Conservation (phyloP, 345 rosid genomes). For the Barbarea vulgaris region DNA sequence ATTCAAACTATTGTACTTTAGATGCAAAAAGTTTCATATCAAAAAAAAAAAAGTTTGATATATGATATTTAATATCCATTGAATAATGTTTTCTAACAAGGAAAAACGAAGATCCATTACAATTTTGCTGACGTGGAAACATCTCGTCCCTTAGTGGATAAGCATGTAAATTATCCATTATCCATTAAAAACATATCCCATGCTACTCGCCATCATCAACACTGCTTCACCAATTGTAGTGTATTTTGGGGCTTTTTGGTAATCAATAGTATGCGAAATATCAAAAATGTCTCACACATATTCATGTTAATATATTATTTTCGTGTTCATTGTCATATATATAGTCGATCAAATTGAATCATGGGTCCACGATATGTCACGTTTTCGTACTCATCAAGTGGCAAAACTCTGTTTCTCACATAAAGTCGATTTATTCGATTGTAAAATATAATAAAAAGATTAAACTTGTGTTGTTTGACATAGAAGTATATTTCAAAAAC, state of each 20-base stretch:
- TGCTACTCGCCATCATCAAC: slow-evolving; percentile 18
- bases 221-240: slow-evolving; percentile 5
- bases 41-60: background rate
- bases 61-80: background rate
- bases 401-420: background rate
- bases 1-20: background rate
- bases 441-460: background rate
- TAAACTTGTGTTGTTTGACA: background rate
- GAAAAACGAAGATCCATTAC: background rate
- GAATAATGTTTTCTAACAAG: background rate
- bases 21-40: background rate
- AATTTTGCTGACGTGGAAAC: slow-evolving; percentile 32
- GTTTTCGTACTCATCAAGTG: slow-evolving; percentile 22
- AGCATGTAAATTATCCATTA: slow-evolving; percentile 29
- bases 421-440: background rate
- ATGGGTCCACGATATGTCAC: slow-evolving; percentile 24
- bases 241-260: slow-evolving; percentile 15
- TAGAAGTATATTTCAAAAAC: background rate
- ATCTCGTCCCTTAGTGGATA: slow-evolving; percentile 28
- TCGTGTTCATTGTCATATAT: background rate
- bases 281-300: background rate
- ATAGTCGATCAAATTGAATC: background rate
- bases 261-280: background rate
- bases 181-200: slow-evolving; percentile 24
- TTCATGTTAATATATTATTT: background rate